A percentile compares a stretch with the other conserved stretches of the same genome.
These are phyloP conservation scores for Teratosphaeria viscida DNA, from an alignment of 2,329 filamentous ascomycete genomes.

Conservation along the genomic window DNA sequence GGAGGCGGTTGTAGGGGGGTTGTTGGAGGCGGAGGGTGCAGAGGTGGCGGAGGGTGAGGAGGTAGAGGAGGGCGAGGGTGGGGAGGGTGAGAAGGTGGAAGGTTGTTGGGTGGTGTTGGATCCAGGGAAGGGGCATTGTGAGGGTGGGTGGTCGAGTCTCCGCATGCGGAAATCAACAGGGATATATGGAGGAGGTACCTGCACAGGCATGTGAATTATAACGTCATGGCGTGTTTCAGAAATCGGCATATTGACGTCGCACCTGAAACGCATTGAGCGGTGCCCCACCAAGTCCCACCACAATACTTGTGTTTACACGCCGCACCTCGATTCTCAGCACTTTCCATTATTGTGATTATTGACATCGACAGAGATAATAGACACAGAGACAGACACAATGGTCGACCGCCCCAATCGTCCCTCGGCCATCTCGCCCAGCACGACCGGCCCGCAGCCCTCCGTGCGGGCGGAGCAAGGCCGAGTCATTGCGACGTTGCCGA, in stretches of 20 bases:
- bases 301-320: neutral
- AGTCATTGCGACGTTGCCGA: conserved; percentile 70
- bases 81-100: neutral
- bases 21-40: neutral
- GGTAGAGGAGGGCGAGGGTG: neutral
- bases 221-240: neutral
- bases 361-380: neutral
- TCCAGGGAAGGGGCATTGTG: neutral
- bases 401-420: conserved; percentile 83
- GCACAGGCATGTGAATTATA: neutral
- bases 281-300: neutral
- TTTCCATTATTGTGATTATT: neutral
- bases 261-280: neutral
- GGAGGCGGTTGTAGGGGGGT: neutral
- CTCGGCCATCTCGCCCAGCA: conserved; percentile 59
- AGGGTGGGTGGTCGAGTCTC: neutral
- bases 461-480: conserved; percentile 62
- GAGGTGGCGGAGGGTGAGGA: neutral
- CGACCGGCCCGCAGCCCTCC: conserved; percentile 57
- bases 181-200: neutral
- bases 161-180: neutral
- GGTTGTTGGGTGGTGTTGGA: neutral
- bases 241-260: neutral
- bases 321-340: neutral
- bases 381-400: neutral